phyloP scores from a whole-genome alignment of 2,329 filamentous ascomycete species.

The Calonectria hawksworthii region DNA sequence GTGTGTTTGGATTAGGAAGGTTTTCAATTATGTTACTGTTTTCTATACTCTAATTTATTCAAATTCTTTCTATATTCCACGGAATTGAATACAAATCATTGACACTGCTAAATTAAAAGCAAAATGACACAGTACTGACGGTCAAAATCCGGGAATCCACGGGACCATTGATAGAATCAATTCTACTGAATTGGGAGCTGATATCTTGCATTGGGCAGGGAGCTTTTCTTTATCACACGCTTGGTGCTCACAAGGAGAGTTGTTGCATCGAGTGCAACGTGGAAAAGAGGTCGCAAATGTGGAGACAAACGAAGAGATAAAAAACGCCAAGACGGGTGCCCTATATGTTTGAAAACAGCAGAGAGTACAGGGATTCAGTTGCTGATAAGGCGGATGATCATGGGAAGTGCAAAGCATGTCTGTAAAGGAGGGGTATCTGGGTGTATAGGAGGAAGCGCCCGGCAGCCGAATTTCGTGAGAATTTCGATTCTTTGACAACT shows the following conservation, averaged over 20 bases:
- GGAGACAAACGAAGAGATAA: neutral
- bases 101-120: no score
- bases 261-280: neutral
- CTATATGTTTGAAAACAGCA: neutral
- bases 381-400: neutral
- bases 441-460: neutral
- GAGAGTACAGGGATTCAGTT: neutral
- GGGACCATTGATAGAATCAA: neutral
- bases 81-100: no score
- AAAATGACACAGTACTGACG: no score
- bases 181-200: no score
- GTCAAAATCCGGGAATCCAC: neutral
- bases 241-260: neutral
- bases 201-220: no score
- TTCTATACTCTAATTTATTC: no score
- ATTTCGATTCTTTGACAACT: neutral
- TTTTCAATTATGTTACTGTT: no score
- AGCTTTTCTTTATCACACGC: neutral
- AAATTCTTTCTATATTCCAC: no score
- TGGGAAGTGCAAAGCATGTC: neutral
- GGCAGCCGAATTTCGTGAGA: neutral
- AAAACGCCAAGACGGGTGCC: neutral
- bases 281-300: neutral
- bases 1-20: no score
- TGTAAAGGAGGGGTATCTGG: neutral